These are phyloP conservation scores for Rosa multiflora DNA, from an alignment of 306 rosid genomes.

Conservation along the genomic window DNA sequence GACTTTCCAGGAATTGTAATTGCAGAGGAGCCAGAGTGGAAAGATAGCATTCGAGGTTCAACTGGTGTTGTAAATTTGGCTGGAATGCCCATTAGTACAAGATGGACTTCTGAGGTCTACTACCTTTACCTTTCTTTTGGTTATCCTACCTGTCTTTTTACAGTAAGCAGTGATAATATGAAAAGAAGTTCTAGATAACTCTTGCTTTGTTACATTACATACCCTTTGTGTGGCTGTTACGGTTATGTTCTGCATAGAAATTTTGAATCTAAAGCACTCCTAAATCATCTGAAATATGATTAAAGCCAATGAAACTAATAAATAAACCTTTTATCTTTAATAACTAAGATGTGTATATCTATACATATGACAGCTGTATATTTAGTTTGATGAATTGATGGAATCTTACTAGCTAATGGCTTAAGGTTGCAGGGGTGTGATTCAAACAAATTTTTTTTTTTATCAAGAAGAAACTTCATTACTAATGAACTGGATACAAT, in stretches of 20 bases:
- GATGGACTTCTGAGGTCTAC: slow-evolving; percentile 88
- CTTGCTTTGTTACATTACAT: background rate
- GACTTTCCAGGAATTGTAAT: slow-evolving; percentile 83
- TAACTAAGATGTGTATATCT: background rate
- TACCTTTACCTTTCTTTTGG: slow-evolving; percentile 9
- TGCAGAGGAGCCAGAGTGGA: slow-evolving; percentile 86
- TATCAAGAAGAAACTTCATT: too few relatives aligned
- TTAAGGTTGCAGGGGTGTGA: background rate
- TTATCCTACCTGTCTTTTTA: background rate
- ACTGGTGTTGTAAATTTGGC: slow-evolving; percentile 93
- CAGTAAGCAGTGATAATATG: background rate
- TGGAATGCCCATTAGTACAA: slow-evolving; percentile 88
- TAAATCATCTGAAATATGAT: background rate
- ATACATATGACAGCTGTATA: background rate
- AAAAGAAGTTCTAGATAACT: background rate
- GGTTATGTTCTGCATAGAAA: background rate
- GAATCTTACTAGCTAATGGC: slow-evolving; percentile 1
- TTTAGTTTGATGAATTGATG: background rate
- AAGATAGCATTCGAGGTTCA: slow-evolving; percentile 73
- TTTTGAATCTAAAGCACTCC: background rate
- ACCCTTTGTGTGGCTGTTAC: background rate
- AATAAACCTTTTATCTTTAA: background rate
- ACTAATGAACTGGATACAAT: too few relatives aligned
- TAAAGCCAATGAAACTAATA: background rate
- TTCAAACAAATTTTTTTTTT: background rate